Percentiles rank a stretch among this genome's conserved stretches.
These are phyloP conservation scores for Calonectria pauciramosa DNA, from an alignment of 2,329 filamentous ascomycete species.

Conservation along the genomic window DNA sequence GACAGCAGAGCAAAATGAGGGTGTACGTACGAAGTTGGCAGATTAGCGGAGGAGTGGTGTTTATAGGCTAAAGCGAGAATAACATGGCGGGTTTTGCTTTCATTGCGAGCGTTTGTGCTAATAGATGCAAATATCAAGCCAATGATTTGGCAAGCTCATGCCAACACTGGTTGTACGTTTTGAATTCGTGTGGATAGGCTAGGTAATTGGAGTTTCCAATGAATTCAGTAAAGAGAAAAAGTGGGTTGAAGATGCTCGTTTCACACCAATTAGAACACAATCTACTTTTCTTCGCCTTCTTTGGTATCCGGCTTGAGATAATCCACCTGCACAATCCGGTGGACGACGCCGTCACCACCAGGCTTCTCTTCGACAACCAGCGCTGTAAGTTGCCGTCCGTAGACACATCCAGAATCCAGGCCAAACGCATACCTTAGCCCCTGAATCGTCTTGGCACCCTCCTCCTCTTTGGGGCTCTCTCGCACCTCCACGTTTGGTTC, in stretches of 20 bases:
- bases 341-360: not conserved
- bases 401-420: conserved; percentile 84
- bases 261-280: too few relatives aligned
- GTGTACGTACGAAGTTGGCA: too few relatives aligned
- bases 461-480: not conserved
- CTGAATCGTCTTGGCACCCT: not conserved
- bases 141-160: not conserved
- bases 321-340: conserved; percentile 26
- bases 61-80: not conserved
- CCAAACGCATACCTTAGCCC: conserved; percentile 77
- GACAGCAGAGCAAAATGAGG: not conserved
- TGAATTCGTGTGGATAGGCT: not conserved
- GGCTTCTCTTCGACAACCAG: conserved; percentile 23
- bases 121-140: not conserved
- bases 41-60: not conserved
- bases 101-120: not conserved
- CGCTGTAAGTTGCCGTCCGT: conserved; percentile 59
- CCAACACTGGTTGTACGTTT: too few relatives aligned
- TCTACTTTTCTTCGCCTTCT: not conserved
- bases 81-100: not conserved
- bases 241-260: too few relatives aligned
- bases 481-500: conserved; percentile 38
- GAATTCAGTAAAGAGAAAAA: not conserved
- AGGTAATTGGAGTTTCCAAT: not conserved
- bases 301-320: not conserved